These are phyloP conservation scores for Sporisorium scitamineum DNA, from an alignment of 1,284 basidiomycete genomes.

Conservation along the genomic window DNA sequence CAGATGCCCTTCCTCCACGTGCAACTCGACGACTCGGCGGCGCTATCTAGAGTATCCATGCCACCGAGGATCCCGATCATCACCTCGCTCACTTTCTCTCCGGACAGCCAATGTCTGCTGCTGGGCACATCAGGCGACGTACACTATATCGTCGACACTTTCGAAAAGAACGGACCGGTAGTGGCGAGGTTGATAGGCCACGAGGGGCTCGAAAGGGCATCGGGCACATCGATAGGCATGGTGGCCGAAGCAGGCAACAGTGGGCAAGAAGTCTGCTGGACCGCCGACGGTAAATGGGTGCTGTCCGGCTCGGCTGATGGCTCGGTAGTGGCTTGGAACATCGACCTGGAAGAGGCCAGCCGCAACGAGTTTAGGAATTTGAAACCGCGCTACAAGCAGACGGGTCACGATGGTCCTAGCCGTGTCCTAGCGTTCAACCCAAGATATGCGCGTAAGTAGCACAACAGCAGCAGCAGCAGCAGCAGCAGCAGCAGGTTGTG, in stretches of 20 bases:
- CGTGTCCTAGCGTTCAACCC: conserved; percentile 64
- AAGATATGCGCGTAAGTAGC: conserved; percentile 58
- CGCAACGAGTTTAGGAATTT: conserved; percentile 35
- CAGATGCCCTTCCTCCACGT: conserved; percentile 86
- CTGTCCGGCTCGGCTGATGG: conserved; percentile 49
- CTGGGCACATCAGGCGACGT: conserved; percentile 91
- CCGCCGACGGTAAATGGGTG: conserved; percentile 64
- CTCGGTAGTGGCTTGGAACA: conserved; percentile 48
- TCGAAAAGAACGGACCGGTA: conserved; percentile 29
- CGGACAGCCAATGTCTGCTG: conserved; percentile 84
- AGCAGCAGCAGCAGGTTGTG: background rate
- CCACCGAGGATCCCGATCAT: conserved; percentile 86
- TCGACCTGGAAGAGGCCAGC: conserved; percentile 43
- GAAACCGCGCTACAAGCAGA: conserved; percentile 31
- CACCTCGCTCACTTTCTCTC: conserved; percentile 90
- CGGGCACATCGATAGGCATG: conserved; percentile 49
- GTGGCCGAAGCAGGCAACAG: conserved; percentile 64
- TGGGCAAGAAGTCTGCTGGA: conserved; percentile 64
- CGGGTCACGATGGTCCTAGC: conserved; percentile 56
- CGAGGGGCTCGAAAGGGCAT: conserved; percentile 56
- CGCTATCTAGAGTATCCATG: conserved; percentile 59
- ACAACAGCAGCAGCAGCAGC: too few species aligned
- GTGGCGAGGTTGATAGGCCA: conserved; percentile 57
- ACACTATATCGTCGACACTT: conserved; percentile 79
- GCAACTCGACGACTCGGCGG: conserved; percentile 74